Conservation (phyloP, 805 yeast genomes). For the Candida quercuum region DNA sequence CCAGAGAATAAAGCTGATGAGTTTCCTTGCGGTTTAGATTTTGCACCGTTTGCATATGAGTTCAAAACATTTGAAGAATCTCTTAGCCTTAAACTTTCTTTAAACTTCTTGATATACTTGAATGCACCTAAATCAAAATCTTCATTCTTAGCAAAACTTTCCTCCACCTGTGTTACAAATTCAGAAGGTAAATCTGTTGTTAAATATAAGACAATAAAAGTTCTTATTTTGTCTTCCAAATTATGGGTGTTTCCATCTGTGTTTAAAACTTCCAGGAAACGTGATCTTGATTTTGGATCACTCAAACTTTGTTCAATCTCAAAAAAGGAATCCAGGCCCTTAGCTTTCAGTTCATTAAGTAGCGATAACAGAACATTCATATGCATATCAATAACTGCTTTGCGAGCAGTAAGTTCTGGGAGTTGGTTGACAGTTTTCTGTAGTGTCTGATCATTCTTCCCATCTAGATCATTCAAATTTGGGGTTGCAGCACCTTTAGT, state of each 20-base stretch:
- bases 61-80: conserved; percentile 31
- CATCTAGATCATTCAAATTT: conserved; percentile 72
- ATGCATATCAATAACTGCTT: conserved; percentile 88
- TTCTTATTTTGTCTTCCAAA: conserved; percentile 79
- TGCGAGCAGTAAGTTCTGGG: conserved; percentile 88
- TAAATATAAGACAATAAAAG: conserved; percentile 76
- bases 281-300: conserved; percentile 47
- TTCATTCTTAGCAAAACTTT: conserved; percentile 46
- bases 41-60: conserved; percentile 26
- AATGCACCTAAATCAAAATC: conserved; percentile 61
- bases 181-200: conserved; percentile 44
- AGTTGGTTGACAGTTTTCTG: conserved; percentile 85
- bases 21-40: conserved; percentile 22
- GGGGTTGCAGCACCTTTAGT: conserved; percentile 68
- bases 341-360: conserved; percentile 77
- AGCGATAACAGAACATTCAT: conserved; percentile 89
- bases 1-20: conserved; percentile 63
- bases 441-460: conserved; percentile 47
- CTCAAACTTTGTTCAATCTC: conserved; percentile 85
- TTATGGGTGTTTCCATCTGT: conserved; percentile 48
- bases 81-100: conserved; percentile 63
- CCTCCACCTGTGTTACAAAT: conserved; percentile 56
- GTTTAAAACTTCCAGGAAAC: conserved; percentile 54
- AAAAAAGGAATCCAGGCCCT: conserved; percentile 83
- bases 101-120: conserved; percentile 70